Evolutionary conservation across 2,329 filamentous ascomycete genomes (phyloP).

Genomic region (Phyllosticta capitalensis): DNA sequence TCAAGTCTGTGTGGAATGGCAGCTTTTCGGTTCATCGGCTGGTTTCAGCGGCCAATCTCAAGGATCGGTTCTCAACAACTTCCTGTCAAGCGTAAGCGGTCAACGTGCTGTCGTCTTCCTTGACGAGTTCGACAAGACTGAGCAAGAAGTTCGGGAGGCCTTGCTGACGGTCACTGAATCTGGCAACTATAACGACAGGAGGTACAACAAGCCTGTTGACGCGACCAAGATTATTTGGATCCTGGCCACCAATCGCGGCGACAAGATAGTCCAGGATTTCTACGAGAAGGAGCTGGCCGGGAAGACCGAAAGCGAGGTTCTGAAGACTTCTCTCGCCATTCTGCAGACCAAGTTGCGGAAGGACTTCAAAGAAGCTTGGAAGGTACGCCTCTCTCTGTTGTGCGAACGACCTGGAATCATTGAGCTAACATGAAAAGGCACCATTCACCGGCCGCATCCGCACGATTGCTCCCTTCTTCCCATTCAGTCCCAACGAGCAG

Average conservation of each 20-base stretch:
- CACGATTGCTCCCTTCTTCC: conserved; percentile 35
- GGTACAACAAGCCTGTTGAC: conserved; percentile 25
- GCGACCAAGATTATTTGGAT: conserved; percentile 42
- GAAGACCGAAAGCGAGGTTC: no score
- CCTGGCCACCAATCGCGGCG: conserved; percentile 37
- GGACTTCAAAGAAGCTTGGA: conserved; percentile 13
- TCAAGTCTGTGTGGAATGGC: conserved; percentile 25
- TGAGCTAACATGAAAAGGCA: conserved; percentile 20
- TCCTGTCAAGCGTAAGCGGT: conserved; percentile 30
- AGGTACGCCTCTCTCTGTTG: background rate
- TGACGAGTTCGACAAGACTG: conserved; percentile 45
- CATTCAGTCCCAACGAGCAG: conserved; percentile 32
- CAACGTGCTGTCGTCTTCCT: conserved; percentile 38
- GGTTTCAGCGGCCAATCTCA: conserved; percentile 27
- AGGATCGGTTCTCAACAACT: conserved; percentile 40
- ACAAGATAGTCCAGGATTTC: conserved; percentile 32
- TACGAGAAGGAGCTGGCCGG: conserved; percentile 22
- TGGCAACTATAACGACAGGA: conserved; percentile 35
- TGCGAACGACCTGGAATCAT: background rate
- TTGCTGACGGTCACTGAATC: conserved; percentile 38
- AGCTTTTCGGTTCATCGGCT: conserved; percentile 35
- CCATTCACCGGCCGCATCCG: conserved; percentile 36
- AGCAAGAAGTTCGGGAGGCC: conserved; percentile 31
- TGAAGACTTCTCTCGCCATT: no score
- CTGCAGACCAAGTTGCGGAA: conserved; percentile 18